Conservation (phyloP, 768 basidiomycete species). For the Macrocybe gigantea region DNA sequence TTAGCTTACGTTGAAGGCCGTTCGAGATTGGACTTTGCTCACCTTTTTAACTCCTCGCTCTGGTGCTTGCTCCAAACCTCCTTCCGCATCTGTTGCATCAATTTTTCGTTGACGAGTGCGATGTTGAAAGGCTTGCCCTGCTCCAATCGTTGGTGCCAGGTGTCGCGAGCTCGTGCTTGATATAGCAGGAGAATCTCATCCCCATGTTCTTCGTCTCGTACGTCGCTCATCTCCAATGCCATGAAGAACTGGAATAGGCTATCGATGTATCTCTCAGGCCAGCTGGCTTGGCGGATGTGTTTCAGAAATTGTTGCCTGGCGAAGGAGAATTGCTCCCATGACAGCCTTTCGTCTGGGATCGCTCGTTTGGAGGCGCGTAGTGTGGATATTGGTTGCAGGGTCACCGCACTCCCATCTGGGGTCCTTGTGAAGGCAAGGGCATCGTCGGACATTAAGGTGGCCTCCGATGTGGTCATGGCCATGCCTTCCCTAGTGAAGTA, state of each 20-base stretch:
- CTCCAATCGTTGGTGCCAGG: conserved; percentile 3
- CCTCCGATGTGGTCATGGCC: not conserved
- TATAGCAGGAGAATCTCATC: conserved; percentile 1
- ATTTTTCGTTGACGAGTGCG: not conserved
- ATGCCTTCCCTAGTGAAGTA: not conserved
- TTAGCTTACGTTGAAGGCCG: too few relatives aligned
- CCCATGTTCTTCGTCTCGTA: not conserved
- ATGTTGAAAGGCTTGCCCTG: not conserved
- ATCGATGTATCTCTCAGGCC: not conserved
- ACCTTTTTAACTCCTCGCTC: too few relatives aligned
- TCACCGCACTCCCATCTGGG: not conserved
- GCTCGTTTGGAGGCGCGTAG: conserved; percentile 6
- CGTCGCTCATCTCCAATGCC: not conserved
- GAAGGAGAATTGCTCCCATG: conserved; percentile 7
- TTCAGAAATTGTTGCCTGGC: conserved; percentile 2
- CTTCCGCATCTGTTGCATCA: not conserved
- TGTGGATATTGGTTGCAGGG: not conserved
- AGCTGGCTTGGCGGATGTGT: not conserved
- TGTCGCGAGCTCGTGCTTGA: not conserved
- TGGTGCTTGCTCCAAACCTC: not conserved
- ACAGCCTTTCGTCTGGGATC: conserved; percentile 2
- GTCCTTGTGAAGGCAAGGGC: not conserved
- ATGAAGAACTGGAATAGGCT: not conserved
- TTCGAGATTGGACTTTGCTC: too few relatives aligned
- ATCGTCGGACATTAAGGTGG: not conserved